Conservation (phyloP, 2,329 filamentous ascomycete species). For the Onygenales sp. region DNA sequence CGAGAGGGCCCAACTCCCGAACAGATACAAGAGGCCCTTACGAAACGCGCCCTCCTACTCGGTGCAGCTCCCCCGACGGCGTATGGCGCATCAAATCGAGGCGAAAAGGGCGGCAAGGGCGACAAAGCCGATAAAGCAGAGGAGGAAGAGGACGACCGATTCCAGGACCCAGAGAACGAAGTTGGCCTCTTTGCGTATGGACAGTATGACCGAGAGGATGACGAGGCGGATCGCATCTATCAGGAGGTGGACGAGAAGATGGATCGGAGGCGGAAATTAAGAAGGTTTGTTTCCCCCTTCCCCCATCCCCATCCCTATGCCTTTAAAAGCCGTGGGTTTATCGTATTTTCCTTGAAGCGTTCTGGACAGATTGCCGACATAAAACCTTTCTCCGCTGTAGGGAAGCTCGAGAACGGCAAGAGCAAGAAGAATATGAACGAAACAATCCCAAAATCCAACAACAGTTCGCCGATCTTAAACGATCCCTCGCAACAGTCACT, state of each 20-base stretch:
- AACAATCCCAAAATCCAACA: slow-evolving; percentile 98
- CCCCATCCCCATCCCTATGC: slow-evolving; percentile 14
- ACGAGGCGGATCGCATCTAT: slow-evolving; percentile 95
- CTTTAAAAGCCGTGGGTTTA: slow-evolving; percentile 52
- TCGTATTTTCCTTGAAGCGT: slow-evolving; percentile 49
- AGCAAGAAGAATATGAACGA: slow-evolving; percentile 88
- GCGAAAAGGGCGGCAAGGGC: slow-evolving; percentile 47
- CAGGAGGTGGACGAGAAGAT: slow-evolving; percentile 94
- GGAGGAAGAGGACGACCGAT: slow-evolving; percentile 69
- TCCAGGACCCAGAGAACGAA: slow-evolving; percentile 95
- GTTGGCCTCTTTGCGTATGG: slow-evolving; percentile 91
- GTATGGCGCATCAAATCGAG: slow-evolving; percentile 55
- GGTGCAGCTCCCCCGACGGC: slow-evolving; percentile 61
- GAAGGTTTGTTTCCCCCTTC: slow-evolving; percentile 59
- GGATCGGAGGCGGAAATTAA: slow-evolving; percentile 74
- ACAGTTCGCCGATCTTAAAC: slow-evolving; percentile 92
- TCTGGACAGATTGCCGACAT: slow-evolving; percentile 72
- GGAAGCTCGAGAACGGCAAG: slow-evolving; percentile 86
- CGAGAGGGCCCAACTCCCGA: slow-evolving; percentile 93
- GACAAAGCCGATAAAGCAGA: slow-evolving; percentile 45
- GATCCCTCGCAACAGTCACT: slow-evolving; percentile 74
- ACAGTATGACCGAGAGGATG: slow-evolving; percentile 93
- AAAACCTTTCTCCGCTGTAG: slow-evolving; percentile 54
- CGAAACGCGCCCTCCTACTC: slow-evolving; percentile 80
- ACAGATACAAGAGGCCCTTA: slow-evolving; percentile 95